These are phyloP conservation scores for Xylaria multiplex DNA, from an alignment of 2,329 filamentous ascomycete genomes.

Conservation along the genomic window DNA sequence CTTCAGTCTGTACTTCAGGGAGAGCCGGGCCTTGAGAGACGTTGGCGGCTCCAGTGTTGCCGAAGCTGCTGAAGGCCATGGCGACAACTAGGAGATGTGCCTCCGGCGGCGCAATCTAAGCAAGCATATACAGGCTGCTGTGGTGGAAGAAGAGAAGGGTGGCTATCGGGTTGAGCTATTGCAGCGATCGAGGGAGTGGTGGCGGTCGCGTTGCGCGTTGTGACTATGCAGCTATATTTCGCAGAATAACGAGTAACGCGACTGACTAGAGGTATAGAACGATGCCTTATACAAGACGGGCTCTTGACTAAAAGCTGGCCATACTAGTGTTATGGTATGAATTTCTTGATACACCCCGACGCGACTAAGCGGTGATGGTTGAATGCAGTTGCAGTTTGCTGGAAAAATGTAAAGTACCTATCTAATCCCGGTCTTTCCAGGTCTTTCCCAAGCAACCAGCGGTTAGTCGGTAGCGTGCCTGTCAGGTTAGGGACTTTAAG, in stretches of 20 bases:
- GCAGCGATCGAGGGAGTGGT: constrained; percentile 6
- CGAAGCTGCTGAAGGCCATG: constrained; percentile 46
- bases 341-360: constrained; percentile 18
- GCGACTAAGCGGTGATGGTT: constrained; percentile 19
- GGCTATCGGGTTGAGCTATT: constrained; percentile 7
- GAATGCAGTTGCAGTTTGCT: constrained; percentile 10
- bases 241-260: constrained; percentile 12
- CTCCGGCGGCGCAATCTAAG: constrained; percentile 29
- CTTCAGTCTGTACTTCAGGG: constrained; percentile 84
- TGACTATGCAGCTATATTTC: background rate
- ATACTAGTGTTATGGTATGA: background rate
- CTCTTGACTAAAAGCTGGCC: constrained; percentile 6
- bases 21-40: constrained; percentile 71
- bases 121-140: constrained; percentile 36
- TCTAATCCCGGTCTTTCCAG: constrained; percentile 10
- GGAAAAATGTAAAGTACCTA: constrained; percentile 20
- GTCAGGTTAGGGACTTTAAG: too few relatives aligned
- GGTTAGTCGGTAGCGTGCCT: background rate
- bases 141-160: constrained; percentile 6
- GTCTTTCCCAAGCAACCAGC: background rate
- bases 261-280: background rate
- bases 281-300: background rate
- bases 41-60: constrained; percentile 45
- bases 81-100: constrained; percentile 30
- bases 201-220: constrained; percentile 11